These are phyloP conservation scores for Sarcomyxa edulis DNA, from an alignment of 768 basidiomycete species.

Conservation along the genomic window DNA sequence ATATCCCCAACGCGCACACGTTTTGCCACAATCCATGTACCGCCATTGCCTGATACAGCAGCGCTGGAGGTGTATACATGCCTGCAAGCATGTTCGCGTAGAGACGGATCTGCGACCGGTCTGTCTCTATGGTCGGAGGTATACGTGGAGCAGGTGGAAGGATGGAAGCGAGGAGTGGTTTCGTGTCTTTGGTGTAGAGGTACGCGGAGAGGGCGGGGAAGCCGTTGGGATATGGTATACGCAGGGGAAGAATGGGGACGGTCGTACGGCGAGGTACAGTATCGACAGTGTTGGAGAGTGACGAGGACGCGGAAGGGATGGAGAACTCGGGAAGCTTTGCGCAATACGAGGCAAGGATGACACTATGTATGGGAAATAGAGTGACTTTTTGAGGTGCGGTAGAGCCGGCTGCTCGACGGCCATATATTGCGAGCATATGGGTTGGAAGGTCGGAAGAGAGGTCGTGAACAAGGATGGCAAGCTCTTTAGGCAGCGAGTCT, in stretches of 20 bases:
- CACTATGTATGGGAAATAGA: slow-evolving; percentile 64
- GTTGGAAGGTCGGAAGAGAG: slow-evolving; percentile 33
- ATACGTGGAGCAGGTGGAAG: slow-evolving; percentile 28
- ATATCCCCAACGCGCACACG: slow-evolving; percentile 62
- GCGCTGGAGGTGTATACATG: slow-evolving; percentile 37
- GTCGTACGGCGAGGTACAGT: slow-evolving; percentile 29
- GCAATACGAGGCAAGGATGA: slow-evolving; percentile 68
- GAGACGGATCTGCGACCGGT: slow-evolving; percentile 12
- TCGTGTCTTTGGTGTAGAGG: slow-evolving; percentile 58
- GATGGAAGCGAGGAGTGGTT: slow-evolving; percentile 46
- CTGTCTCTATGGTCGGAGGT: slow-evolving; percentile 22
- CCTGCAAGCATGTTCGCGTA: slow-evolving; percentile 20
- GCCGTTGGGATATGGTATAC: slow-evolving; percentile 55
- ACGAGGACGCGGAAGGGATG: slow-evolving; percentile 27
- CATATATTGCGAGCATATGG: slow-evolving; percentile 47
- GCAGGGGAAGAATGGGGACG: slow-evolving; percentile 59
- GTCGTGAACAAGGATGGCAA: slow-evolving; percentile 35
- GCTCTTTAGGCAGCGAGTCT: slow-evolving; percentile 34
- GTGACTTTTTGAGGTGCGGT: slow-evolving; percentile 24
- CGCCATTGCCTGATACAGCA: slow-evolving; percentile 40
- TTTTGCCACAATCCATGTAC: slow-evolving; percentile 74
- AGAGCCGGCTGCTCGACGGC: slow-evolving; percentile 13
- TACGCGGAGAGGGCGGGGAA: slow-evolving; percentile 58
- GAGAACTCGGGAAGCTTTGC: slow-evolving; percentile 54
- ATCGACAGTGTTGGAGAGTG: slow-evolving; percentile 24